These are phyloP conservation scores for Tulasnella calospora DNA, from an alignment of 768 basidiomycete genomes.

Conservation along the genomic window DNA sequence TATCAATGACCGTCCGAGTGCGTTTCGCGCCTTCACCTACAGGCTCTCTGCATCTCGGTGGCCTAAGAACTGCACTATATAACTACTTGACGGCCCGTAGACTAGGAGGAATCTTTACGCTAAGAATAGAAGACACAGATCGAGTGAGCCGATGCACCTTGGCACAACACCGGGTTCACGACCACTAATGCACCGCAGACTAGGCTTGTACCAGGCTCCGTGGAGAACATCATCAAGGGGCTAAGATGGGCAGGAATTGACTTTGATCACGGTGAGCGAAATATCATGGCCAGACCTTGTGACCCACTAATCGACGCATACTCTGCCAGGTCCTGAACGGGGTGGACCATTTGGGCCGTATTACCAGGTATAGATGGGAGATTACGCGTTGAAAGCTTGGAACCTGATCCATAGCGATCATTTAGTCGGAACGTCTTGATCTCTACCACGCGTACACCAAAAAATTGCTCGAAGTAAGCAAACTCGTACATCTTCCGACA, in stretches of 20 bases:
- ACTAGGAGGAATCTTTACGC: constrained; percentile 79
- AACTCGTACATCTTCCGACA: not conserved
- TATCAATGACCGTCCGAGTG: constrained; percentile 36
- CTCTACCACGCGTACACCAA: constrained; percentile 71
- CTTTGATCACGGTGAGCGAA: constrained; percentile 75
- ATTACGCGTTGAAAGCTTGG: not conserved
- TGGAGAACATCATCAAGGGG: constrained; percentile 70
- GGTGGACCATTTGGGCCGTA: constrained; percentile 79
- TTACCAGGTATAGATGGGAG: constrained; percentile 56
- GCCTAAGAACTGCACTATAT: constrained; percentile 88
- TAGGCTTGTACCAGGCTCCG: constrained; percentile 74
- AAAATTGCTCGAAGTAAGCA: constrained; percentile 67
- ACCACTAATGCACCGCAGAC: constrained; percentile 45
- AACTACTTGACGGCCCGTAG: constrained; percentile 84
- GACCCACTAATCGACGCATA: constrained; percentile 5
- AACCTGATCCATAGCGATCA: constrained; percentile 4
- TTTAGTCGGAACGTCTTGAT: constrained; percentile 81
- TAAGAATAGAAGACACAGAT: constrained; percentile 95
- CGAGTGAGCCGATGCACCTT: constrained; percentile 49
- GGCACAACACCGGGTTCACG: constrained; percentile 2
- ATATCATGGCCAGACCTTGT: not conserved
- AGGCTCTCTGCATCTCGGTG: constrained; percentile 88
- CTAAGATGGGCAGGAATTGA: constrained; percentile 87
- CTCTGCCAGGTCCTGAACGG: constrained; percentile 62
- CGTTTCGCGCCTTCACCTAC: constrained; percentile 98